A percentile compares a stretch with the other conserved stretches of the same genome.
These are phyloP conservation scores for Microcyclospora pomicola DNA, from an alignment of 2,329 filamentous ascomycete species.

Conservation along the genomic window DNA sequence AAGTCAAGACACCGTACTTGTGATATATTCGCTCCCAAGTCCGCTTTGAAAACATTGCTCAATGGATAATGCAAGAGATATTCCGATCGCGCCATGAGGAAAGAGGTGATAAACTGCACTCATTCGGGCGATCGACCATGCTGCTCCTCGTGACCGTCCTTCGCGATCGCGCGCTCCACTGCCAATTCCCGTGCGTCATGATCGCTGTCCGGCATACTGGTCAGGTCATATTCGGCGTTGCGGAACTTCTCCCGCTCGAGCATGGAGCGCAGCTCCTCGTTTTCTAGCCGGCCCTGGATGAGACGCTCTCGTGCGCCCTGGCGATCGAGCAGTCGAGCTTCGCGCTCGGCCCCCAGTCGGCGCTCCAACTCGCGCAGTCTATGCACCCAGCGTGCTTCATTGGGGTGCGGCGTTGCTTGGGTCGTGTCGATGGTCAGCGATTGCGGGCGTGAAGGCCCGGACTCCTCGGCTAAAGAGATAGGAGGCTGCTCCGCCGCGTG, in stretches of 20 bases:
- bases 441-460: background rate
- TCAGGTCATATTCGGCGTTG: slow-evolving; percentile 4
- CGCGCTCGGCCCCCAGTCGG: slow-evolving; percentile 77
- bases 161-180: slow-evolving; percentile 2
- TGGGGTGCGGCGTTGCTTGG: slow-evolving; percentile 25
- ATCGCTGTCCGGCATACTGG: slow-evolving; percentile 3
- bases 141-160: slow-evolving; percentile 1
- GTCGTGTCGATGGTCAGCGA: slow-evolving; percentile 32
- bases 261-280: slow-evolving; percentile 53
- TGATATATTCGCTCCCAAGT: too few relatives aligned
- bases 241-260: slow-evolving; percentile 43
- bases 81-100: too few relatives aligned
- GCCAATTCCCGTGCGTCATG: background rate
- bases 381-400: slow-evolving; percentile 70
- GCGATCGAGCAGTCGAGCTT: slow-evolving; percentile 72
- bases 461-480: background rate
- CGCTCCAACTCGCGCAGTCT: slow-evolving; percentile 76
- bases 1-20: too few relatives aligned
- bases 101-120: too few relatives aligned
- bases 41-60: too few relatives aligned
- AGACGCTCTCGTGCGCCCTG: slow-evolving; percentile 68
- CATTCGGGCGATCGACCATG: background rate
- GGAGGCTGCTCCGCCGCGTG: slow-evolving; percentile 34
- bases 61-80: too few relatives aligned
- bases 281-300: slow-evolving; percentile 61